Evolutionary conservation across 2,329 filamentous ascomycete species (phyloP).

Genomic region (Colletotrichum australisinense): DNA sequence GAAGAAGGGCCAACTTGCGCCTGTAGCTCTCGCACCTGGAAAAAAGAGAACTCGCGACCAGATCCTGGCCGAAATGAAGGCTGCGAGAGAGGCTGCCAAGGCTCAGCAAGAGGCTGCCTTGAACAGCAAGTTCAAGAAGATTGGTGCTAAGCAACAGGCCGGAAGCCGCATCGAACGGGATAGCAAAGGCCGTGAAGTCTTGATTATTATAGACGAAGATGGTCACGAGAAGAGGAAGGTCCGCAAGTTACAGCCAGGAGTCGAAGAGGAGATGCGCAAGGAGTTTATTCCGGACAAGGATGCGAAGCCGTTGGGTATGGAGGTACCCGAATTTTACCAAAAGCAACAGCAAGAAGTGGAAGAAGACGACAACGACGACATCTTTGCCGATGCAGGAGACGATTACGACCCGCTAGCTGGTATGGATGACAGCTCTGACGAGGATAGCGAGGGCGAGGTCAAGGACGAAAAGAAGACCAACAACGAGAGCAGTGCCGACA

Average conservation of each 20-base stretch:
- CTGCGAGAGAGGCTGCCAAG: slow-evolving; percentile 70
- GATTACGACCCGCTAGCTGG: slow-evolving; percentile 76
- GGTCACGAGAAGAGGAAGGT: slow-evolving; percentile 75
- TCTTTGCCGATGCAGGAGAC: slow-evolving; percentile 74
- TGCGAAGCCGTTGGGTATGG: slow-evolving; percentile 71
- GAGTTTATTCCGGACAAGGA: slow-evolving; percentile 66
- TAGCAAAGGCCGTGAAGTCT: slow-evolving; percentile 69
- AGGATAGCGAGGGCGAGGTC: slow-evolving; percentile 53
- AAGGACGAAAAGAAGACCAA: slow-evolving; percentile 39
- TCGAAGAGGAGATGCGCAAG: slow-evolving; percentile 48
- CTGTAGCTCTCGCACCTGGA: slow-evolving; percentile 61
- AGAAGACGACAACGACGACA: slow-evolving; percentile 69
- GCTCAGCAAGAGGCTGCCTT: slow-evolving; percentile 62
- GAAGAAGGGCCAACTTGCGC: slow-evolving; percentile 71
- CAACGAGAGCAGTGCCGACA: slow-evolving; percentile 35
- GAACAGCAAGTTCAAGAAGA: slow-evolving; percentile 73
- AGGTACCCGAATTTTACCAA: slow-evolving; percentile 69
- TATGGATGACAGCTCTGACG: slow-evolving; percentile 57
- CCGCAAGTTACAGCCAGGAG: slow-evolving; percentile 60
- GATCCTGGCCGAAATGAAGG: slow-evolving; percentile 75
- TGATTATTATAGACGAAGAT: slow-evolving; percentile 75
- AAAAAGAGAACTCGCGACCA: slow-evolving; percentile 74
- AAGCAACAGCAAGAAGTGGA: slow-evolving; percentile 58
- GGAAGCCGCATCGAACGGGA: slow-evolving; percentile 71
- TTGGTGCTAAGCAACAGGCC: slow-evolving; percentile 65